Conservation (phyloP, 495 filamentous ascomycete species). For the Neurospora tetraspora region DNA sequence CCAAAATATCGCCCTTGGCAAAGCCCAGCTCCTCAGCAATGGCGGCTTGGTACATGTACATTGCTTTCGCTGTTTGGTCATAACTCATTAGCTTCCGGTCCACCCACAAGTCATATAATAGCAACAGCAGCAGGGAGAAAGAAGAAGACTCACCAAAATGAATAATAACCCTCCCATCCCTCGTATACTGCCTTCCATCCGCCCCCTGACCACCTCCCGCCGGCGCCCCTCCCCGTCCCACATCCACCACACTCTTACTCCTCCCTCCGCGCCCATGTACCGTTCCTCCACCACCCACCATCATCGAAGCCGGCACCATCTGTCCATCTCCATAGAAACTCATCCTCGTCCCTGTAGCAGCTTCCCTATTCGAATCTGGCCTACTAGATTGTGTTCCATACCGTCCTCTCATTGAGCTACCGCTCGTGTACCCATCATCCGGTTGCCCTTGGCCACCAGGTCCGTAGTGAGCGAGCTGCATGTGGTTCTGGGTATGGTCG, state of each 20-base stretch:
- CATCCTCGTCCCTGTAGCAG: constrained; percentile 32
- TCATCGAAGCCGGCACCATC: constrained; percentile 33
- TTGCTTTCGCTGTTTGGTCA: constrained; percentile 58
- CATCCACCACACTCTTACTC: constrained; percentile 74
- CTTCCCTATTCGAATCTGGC: constrained; percentile 23
- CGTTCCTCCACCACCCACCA: constrained; percentile 38
- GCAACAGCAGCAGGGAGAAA: neutral
- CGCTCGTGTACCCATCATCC: neutral
- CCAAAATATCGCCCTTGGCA: constrained; percentile 81
- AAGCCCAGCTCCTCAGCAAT: constrained; percentile 95
- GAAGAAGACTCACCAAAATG: constrained; percentile 68
- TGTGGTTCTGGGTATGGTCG: neutral
- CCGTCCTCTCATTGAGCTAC: neutral
- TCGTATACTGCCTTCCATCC: constrained; percentile 55
- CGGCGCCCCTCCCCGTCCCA: constrained; percentile 10
- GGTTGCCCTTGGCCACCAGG: neutral
- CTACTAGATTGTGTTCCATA: constrained; percentile 14
- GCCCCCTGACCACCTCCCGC: neutral
- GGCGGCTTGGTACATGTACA: constrained; percentile 89
- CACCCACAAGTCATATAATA: too few relatives aligned
- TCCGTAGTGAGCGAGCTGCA: neutral
- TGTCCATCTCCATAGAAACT: constrained; percentile 43
- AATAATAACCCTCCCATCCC: constrained; percentile 78
- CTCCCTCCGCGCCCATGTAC: constrained; percentile 21
- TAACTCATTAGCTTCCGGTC: constrained; percentile 7